A percentile compares a stretch with the other conserved stretches of the same genome.
These are phyloP conservation scores for Vitis hybrid DNA, from an alignment of 177 flowering plant species.

Conservation along the genomic window DNA sequence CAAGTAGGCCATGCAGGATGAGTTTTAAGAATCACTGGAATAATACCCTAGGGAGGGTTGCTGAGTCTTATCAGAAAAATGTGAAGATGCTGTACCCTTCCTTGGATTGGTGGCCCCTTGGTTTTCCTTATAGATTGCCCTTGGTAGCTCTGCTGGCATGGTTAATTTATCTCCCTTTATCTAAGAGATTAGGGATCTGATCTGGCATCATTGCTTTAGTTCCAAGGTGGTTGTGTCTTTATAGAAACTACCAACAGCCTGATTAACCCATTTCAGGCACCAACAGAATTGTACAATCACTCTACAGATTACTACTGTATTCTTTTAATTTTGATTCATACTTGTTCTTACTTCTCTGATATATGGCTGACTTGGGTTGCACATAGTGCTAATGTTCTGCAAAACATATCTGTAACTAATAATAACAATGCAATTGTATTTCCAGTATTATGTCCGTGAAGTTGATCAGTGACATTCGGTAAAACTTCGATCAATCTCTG, in stretches of 20 bases:
- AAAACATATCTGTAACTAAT: background rate
- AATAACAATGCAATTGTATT: background rate
- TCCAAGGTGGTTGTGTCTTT: background rate
- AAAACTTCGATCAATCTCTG: too few relatives aligned
- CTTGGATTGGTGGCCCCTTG: background rate
- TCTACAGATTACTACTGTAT: background rate
- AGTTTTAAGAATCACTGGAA: background rate
- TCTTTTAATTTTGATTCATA: conserved; percentile 1
- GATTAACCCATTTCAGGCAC: background rate
- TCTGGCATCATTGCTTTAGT: background rate
- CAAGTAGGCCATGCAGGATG: background rate
- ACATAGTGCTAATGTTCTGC: background rate
- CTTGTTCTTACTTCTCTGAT: background rate
- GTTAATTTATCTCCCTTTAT: background rate
- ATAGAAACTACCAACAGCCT: background rate
- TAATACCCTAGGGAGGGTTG: background rate
- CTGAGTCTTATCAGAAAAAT: background rate
- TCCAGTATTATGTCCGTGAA: too few relatives aligned
- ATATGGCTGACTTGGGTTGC: background rate
- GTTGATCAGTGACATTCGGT: too few relatives aligned
- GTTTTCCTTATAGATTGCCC: background rate
- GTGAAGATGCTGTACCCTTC: background rate
- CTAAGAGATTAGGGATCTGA: background rate
- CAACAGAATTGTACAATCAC: background rate
- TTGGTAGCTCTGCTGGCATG: background rate